These are phyloP conservation scores for Lepidium africanum DNA, from an alignment of 345 rosid species.

Conservation along the genomic window DNA sequence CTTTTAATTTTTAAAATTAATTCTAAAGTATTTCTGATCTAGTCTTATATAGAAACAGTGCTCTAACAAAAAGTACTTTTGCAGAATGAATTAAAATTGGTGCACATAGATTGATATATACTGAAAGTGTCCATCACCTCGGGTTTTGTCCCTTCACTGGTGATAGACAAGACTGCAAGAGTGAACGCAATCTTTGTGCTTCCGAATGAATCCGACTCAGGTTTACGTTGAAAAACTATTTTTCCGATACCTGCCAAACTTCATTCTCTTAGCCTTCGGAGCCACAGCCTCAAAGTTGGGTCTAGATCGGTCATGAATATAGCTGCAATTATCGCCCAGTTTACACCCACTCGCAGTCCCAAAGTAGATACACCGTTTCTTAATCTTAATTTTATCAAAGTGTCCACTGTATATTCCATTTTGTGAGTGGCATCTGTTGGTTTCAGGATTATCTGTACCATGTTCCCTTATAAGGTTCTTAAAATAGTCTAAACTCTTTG, in stretches of 20 bases:
- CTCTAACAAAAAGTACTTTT: not conserved
- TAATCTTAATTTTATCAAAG: constrained; percentile 1
- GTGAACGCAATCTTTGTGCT: not conserved
- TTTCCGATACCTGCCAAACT: constrained; percentile 15
- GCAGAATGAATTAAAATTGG: not conserved
- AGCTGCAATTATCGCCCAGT: constrained; percentile 39
- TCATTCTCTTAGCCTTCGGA: constrained; percentile 45
- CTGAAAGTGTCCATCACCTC: not conserved
- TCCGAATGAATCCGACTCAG: not conserved
- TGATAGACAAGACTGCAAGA: not conserved
- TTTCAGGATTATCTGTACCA: constrained; percentile 38
- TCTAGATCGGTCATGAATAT: constrained; percentile 31
- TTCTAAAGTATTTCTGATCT: not conserved
- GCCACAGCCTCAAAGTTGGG: constrained; percentile 15
- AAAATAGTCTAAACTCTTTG: constrained; percentile 42
- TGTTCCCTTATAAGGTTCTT: constrained; percentile 63
- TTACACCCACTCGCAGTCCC: constrained; percentile 43
- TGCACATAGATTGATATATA: not conserved
- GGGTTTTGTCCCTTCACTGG: not conserved
- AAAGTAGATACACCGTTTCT: constrained; percentile 31
- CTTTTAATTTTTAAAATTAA: not conserved
- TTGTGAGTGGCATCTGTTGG: constrained; percentile 12
- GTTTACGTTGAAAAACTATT: constrained; percentile 4
- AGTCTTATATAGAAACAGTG: not conserved
- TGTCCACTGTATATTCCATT: constrained; percentile 1